phyloP scores from a whole-genome alignment of 1,139 yeast genomes.

The Blastobotrys serpentis region DNA sequence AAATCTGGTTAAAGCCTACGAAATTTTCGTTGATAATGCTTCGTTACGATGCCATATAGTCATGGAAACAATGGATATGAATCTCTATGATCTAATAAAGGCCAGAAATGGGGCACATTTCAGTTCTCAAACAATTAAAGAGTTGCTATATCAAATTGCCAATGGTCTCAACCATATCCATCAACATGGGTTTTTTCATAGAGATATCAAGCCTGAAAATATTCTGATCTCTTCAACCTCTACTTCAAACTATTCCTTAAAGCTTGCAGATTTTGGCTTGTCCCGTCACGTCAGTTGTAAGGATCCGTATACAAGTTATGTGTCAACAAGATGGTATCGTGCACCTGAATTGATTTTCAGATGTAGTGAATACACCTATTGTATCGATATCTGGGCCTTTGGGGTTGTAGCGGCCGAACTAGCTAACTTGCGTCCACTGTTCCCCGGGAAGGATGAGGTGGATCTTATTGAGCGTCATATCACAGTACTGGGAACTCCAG shows the following conservation, averaged over 20 bases:
- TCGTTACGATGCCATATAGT: conserved; percentile 67
- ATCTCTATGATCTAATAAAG: conserved; percentile 55
- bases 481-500: conserved; percentile 56
- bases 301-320: conserved; percentile 65
- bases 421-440: conserved; percentile 71
- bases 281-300: conserved; percentile 62
- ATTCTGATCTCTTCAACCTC: conserved; percentile 51
- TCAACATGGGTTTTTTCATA: conserved; percentile 67
- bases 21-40: conserved; percentile 67
- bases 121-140: not conserved
- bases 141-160: conserved; percentile 65
- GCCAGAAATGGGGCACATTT: not conserved
- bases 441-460: conserved; percentile 77
- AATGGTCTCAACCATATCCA: conserved; percentile 84
- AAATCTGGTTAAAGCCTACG: conserved; percentile 69
- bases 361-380: conserved; percentile 62
- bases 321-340: conserved; percentile 94
- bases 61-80: conserved; percentile 87
- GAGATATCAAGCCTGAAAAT: conserved; percentile 94
- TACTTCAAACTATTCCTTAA: conserved; percentile 41
- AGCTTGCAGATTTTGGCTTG: conserved; percentile 89
- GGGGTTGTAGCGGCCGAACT: conserved; percentile 84
- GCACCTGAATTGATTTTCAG: conserved; percentile 87
- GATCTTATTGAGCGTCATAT: conserved; percentile 75
- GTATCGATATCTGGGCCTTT: conserved; percentile 94